Evolutionary conservation across 1,284 basidiomycete species (phyloP), one percentile per base, ranked within the genome.

Genomic region (Austroboletus olivaceoglutinosus): DNA sequence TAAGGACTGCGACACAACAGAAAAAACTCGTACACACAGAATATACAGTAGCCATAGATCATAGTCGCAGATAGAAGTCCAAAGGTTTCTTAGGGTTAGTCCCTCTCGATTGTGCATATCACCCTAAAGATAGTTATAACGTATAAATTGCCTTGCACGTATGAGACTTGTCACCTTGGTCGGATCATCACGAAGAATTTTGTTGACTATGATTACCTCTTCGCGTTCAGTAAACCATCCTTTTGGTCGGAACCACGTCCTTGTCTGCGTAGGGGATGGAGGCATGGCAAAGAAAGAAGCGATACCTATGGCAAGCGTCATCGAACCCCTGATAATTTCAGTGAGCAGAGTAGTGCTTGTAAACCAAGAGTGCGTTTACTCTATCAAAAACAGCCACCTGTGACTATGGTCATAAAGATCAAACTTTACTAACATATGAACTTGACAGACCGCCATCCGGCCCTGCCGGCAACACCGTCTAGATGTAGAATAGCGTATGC

Each of bases 51-150:
- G 86, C 84, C 85, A 89, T 51, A 88, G 68, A 54, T 83, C 78
- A 59, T 80, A 86, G 62, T 89, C 85, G 30, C 71, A 74, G 4
- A 87, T 54, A 2, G 80, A 77, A 15, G 61, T 65, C 73, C 76
- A 83, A n/a, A 88, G 70, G 46, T 77, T 76, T 56, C 71, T 76
- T 21, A 77, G 37, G 0, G 76, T 73, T 25, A 89, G 64, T 2
- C 82, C 82, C 65, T 90, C 77, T 15, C 88, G 81, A 56, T 91
- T 91, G 69, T 91, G 86, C 87, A 91, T 90, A 56, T 82, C 78
- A 4, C 80, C 76, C 74, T 77, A 19, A 29, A 19, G 33, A 13
- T 16, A 8, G 4, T 47, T n/a, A n/a, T n/a, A 11, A 19, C 1
- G 9, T 6, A 16, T 13, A 21, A 9, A 22, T 18, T 11, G 23